These are phyloP conservation scores for Pseudogymnoascus sp. DNA, from an alignment of 2,329 filamentous ascomycete species.

Conservation along the genomic window DNA sequence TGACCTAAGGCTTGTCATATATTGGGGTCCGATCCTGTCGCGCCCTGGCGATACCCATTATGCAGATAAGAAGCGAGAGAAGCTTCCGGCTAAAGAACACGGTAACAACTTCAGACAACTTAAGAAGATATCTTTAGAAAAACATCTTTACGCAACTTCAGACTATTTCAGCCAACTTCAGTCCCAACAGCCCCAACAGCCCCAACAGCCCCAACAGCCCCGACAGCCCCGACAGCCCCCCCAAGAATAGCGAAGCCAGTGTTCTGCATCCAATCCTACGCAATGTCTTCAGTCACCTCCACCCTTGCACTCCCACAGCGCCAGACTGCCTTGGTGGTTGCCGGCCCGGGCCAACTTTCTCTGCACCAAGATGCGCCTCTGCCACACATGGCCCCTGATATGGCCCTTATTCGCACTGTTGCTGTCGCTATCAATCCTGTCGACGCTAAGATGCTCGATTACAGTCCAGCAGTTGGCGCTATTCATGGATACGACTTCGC, in stretches of 20 bases:
- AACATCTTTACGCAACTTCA: neutral
- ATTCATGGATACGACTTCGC: slow-evolving; percentile 39
- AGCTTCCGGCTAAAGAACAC: neutral
- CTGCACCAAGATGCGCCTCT: slow-evolving; percentile 15
- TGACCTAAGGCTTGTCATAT: no score
- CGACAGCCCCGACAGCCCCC: neutral
- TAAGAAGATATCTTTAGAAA: neutral
- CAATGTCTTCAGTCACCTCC: slow-evolving; percentile 11
- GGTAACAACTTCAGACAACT: neutral
- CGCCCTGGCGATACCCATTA: slow-evolving; percentile 6
- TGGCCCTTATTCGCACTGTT: slow-evolving; percentile 13
- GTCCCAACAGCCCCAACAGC: neutral
- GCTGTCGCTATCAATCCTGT: slow-evolving; percentile 27
- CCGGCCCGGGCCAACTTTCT: slow-evolving; percentile 9
- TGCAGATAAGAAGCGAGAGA: neutral
- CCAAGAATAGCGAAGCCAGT: neutral
- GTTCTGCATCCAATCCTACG: slow-evolving; percentile 10
- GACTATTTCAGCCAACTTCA: neutral
- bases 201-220: neutral
- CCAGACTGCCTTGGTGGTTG: slow-evolving; percentile 6
- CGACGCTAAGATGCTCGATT: slow-evolving; percentile 28
- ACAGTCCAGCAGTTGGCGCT: slow-evolving; percentile 17
- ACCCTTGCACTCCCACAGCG: neutral
- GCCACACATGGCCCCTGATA: slow-evolving; percentile 12
- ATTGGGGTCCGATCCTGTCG: neutral